Evolutionary conservation across 1,284 basidiomycete species (phyloP).

Genomic region (Porogramme epimiltina): DNA sequence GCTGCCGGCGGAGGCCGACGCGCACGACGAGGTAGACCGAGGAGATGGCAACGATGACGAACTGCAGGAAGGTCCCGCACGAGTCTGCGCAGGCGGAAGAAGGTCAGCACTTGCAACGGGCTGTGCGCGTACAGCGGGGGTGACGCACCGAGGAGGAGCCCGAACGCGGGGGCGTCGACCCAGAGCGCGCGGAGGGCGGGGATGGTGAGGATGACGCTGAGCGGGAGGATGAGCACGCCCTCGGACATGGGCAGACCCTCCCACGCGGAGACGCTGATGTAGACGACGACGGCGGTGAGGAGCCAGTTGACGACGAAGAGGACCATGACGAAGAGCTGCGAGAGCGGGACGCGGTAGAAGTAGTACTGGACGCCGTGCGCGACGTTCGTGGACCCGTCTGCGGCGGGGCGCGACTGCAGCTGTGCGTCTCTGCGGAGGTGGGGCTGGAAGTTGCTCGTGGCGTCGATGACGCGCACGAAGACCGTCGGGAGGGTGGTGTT

Average conservation of each 20-base stretch:
- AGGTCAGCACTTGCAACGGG: not conserved
- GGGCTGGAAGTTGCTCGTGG: constrained; percentile 16
- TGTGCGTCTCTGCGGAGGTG: too few species aligned
- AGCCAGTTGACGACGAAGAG: constrained; percentile 23
- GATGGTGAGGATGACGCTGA: constrained; percentile 23
- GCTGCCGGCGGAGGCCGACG: constrained; percentile 13
- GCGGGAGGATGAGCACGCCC: constrained; percentile 20
- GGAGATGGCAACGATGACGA: constrained; percentile 20
- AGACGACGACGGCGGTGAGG: constrained; percentile 18
- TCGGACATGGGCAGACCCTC: constrained; percentile 17
- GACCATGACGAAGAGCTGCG: constrained; percentile 21
- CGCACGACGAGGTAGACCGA: constrained; percentile 21
- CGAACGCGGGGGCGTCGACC: constrained; percentile 22
- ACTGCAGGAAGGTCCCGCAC: constrained; percentile 18
- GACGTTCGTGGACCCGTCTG: constrained; percentile 5
- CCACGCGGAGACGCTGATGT: constrained; percentile 20
- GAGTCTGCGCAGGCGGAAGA: constrained; percentile 7
- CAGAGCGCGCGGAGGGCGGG: constrained; percentile 21
- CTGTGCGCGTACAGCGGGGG: not conserved
- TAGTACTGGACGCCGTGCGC: constrained; percentile 11
- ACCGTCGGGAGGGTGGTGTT: constrained; percentile 16
- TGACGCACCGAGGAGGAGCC: constrained; percentile 19
- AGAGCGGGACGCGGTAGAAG: constrained; percentile 15
- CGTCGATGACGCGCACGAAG: constrained; percentile 12
- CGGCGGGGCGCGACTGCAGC: not conserved